A percentile compares a stretch with the other conserved stretches of the same genome.
Conservation (phyloP, 2,329 filamentous ascomycete genomes). For the Gremmenia infestans region DNA sequence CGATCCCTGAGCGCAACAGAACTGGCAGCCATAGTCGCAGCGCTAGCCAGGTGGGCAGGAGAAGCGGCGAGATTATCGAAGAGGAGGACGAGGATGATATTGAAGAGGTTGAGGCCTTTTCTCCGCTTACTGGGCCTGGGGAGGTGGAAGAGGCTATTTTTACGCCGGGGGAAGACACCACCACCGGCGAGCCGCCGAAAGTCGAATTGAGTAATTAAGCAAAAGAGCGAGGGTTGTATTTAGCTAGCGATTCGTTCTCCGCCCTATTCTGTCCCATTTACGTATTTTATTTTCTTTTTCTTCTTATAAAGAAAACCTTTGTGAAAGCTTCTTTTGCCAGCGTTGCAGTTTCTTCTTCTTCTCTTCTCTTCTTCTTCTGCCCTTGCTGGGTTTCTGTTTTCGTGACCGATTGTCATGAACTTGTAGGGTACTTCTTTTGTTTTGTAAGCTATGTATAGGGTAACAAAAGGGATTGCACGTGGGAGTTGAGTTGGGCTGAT, state of each 20-base stretch:
- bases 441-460: too few species aligned
- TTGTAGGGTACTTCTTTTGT: background rate
- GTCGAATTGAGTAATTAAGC: background rate
- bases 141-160: slow-evolving; percentile 29
- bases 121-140: slow-evolving; percentile 38
- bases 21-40: slow-evolving; percentile 43
- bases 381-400: slow-evolving; percentile 13
- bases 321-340: slow-evolving; percentile 7
- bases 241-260: too few species aligned
- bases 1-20: slow-evolving; percentile 20
- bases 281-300: too few species aligned
- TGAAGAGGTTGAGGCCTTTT: slow-evolving; percentile 52
- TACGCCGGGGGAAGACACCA: slow-evolving; percentile 10
- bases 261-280: too few species aligned
- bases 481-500: too few species aligned
- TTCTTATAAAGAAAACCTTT: background rate
- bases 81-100: slow-evolving; percentile 54
- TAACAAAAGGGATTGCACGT: too few species aligned
- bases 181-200: slow-evolving; percentile 10
- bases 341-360: slow-evolving; percentile 8
- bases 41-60: slow-evolving; percentile 59
- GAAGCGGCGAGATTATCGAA: slow-evolving; percentile 68
- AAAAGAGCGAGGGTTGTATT: too few species aligned
- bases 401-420: background rate
- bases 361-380: slow-evolving; percentile 3